A percentile compares a stretch with the other conserved stretches of the same genome.
Conservation (phyloP, 2,329 filamentous ascomycete genomes). For the Aspergillus fijiensis region DNA sequence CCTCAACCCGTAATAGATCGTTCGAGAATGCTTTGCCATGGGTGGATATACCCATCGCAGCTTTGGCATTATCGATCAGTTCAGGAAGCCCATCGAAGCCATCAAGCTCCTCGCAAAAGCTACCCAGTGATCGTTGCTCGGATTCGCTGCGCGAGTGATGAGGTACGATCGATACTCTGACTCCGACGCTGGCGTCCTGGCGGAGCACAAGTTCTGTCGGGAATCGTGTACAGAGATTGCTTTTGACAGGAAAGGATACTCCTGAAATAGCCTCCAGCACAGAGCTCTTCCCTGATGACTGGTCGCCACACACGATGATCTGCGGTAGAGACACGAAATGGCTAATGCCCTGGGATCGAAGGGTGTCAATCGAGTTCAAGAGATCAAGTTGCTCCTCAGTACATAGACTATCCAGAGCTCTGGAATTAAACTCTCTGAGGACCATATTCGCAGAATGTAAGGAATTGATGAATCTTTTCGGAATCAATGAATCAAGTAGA, state of each 20-base stretch:
- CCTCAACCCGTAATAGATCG: slow-evolving; percentile 60
- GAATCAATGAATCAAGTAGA: too few relatives aligned
- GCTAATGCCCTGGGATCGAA: slow-evolving; percentile 54
- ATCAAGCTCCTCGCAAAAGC: slow-evolving; percentile 20
- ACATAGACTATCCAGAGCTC: slow-evolving; percentile 16
- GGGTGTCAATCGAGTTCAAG: slow-evolving; percentile 57
- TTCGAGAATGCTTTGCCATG: slow-evolving; percentile 39
- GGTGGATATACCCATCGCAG: slow-evolving; percentile 26
- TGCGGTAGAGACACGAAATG: slow-evolving; percentile 56
- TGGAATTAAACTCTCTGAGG: slow-evolving; percentile 13
- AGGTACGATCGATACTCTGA: slow-evolving; percentile 35
- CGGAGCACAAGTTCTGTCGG: slow-evolving; percentile 61
- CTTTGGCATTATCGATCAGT: slow-evolving; percentile 27
- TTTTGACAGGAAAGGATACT: slow-evolving; percentile 60
- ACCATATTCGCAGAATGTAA: slow-evolving; percentile 7
- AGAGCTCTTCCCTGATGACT: slow-evolving; percentile 64
- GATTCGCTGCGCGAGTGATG: slow-evolving; percentile 34
- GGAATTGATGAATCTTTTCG: too few relatives aligned
- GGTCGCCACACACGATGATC: slow-evolving; percentile 64
- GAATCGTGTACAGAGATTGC: slow-evolving; percentile 62
- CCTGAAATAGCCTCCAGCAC: slow-evolving; percentile 62
- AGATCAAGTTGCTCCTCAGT: slow-evolving; percentile 55
- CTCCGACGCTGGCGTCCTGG: slow-evolving; percentile 13
- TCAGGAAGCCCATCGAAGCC: slow-evolving; percentile 18
- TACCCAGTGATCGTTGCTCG: slow-evolving; percentile 14